phyloP scores from a whole-genome alignment of 2,329 filamentous ascomycete species.

The Fusarium anguioides region DNA sequence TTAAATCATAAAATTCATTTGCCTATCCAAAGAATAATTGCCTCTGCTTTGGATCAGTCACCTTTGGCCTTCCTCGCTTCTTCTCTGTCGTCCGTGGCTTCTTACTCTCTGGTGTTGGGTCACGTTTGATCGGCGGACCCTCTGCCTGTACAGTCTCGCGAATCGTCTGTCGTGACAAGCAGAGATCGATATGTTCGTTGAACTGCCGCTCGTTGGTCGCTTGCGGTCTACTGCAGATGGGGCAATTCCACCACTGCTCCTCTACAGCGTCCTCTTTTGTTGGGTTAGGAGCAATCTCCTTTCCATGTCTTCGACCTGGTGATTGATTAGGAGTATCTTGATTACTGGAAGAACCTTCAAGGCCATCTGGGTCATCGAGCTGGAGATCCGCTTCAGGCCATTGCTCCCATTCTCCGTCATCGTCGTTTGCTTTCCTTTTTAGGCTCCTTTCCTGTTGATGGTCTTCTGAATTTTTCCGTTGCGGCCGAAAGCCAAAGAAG shows the following conservation, averaged over 20 bases:
- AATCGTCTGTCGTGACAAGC: slow-evolving; percentile 87
- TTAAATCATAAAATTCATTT: slow-evolving; percentile 7
- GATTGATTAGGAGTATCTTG: slow-evolving; percentile 16
- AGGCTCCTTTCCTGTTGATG: slow-evolving; percentile 13
- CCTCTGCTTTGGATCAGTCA: slow-evolving; percentile 60
- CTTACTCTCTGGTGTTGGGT: slow-evolving; percentile 54
- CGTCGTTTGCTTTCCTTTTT: slow-evolving; percentile 52
- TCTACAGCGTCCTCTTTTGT: slow-evolving; percentile 49
- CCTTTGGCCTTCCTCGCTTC: slow-evolving; percentile 53
- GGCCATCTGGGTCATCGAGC: slow-evolving; percentile 25
- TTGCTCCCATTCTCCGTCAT: slow-evolving; percentile 67
- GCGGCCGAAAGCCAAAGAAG: slow-evolving; percentile 77
- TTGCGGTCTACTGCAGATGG: slow-evolving; percentile 85
- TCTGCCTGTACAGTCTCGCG: slow-evolving; percentile 78
- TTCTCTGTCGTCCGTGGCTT: slow-evolving; percentile 50
- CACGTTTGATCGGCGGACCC: slow-evolving; percentile 40
- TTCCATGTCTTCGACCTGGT: slow-evolving; percentile 54
- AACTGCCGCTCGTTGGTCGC: slow-evolving; percentile 78
- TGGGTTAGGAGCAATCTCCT: slow-evolving; percentile 63
- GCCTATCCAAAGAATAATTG: slow-evolving; percentile 63
- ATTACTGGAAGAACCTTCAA: slow-evolving; percentile 16
- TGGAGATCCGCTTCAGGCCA: slow-evolving; percentile 74
- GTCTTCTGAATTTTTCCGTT: slow-evolving; percentile 37
- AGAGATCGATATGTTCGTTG: slow-evolving; percentile 93
- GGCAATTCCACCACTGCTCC: slow-evolving; percentile 81